Evolutionary conservation across 2,329 filamentous ascomycete genomes (phyloP).

Genomic region (Orbilia oligospora): DNA sequence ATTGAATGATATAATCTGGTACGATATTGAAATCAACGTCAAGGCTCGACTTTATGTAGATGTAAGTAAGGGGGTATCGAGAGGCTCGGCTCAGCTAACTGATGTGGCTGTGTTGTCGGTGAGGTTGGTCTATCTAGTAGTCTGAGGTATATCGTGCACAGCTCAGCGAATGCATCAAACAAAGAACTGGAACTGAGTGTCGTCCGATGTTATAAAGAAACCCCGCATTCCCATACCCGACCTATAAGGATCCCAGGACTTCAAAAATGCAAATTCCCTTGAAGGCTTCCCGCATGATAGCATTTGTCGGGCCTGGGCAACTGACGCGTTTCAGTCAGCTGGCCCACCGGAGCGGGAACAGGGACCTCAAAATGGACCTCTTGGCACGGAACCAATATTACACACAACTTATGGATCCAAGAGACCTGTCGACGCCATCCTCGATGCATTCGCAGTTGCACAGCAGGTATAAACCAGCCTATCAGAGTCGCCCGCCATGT

Average conservation of each 20-base stretch:
- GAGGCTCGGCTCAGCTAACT: background rate
- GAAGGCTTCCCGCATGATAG: constrained; percentile 35
- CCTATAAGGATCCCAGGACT: background rate
- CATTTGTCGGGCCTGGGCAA: constrained; percentile 39
- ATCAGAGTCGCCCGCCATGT: constrained; percentile 36
- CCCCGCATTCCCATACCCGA: constrained; percentile 8
- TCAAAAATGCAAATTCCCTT: constrained; percentile 19
- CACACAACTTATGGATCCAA: constrained; percentile 1
- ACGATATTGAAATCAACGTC: background rate
- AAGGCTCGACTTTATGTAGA: background rate
- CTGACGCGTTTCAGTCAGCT: constrained; percentile 53
- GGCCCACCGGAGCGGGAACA: constrained; percentile 25
- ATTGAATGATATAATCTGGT: constrained; percentile 6
- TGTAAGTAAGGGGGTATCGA: background rate
- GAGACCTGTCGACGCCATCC: constrained; percentile 17
- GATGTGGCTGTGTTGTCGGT: constrained; percentile 13
- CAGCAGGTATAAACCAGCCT: constrained; percentile 18
- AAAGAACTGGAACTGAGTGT: background rate
- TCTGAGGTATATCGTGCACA: no score
- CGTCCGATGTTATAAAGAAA: constrained; percentile 29
- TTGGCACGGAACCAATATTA: constrained; percentile 40
- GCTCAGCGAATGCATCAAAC: background rate
- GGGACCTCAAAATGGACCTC: constrained; percentile 16
- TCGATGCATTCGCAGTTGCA: constrained; percentile 37
- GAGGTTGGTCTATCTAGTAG: background rate